Base-by-base conservation (phyloP, 139 green algal genomes). In the Microglena sp. region DNA sequence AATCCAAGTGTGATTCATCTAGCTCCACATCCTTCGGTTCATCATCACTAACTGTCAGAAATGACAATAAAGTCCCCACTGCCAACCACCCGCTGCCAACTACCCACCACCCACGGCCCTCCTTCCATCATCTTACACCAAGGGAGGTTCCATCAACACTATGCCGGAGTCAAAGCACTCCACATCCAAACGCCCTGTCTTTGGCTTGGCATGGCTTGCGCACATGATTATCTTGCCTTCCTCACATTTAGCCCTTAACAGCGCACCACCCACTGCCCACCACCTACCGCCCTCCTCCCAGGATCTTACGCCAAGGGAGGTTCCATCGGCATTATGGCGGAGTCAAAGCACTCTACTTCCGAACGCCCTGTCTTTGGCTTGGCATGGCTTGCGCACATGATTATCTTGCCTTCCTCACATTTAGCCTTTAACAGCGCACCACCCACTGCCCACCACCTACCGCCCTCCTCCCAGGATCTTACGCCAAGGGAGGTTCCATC, bases 401-500 rank as follows among this genome's bases (percentile, higher is more conserved):
- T 8, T 33, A 60, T 8, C 15, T 29, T 15, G 15, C 11, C 40
- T 24, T 36, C 2, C 4, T 27, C 24, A 27, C 27, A 21, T 21
- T n/a, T 56, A 27, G 21, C 26, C 8, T 15, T 4, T 2, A n/a
- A n/a, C 7, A 44, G 36, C 44, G 24, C 62, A 71, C 26, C 46
- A 66, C 43, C 59, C 64, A 29, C 27, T 32, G 29, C 24, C 30
- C 2, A 30, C 60, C 27, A 18, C 5, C 30, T 8, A 22, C 7
- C 31, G 26, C 31, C 21, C 31, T 30, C 26, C 4, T 1, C 18
- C 1, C 69, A 77, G 74, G 74, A 24, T 55, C 73, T 11, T 84
- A 84, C 26, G 61, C 66, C 27, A 31, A 67, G 27, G 67, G 71
- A 21, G 66, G 64, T 50, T 72, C 45, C 4, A 57, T 85, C 5